phyloP scores from a whole-genome alignment of 768 basidiomycete genomes.

The Suillus spraguei region DNA sequence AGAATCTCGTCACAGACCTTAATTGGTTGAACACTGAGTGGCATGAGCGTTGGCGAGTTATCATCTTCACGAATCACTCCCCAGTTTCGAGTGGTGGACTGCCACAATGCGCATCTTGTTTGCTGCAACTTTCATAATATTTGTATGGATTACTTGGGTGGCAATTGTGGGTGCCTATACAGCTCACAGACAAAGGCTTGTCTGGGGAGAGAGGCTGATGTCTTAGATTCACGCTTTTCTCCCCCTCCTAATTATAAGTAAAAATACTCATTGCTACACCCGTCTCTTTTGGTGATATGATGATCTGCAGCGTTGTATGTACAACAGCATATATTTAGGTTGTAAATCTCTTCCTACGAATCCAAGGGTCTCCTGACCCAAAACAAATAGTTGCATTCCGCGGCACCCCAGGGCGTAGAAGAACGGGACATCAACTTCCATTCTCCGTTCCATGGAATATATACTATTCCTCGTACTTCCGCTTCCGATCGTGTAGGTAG shows the following conservation, averaged over 20 bases:
- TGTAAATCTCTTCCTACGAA: constrained; percentile 4
- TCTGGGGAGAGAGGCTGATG: constrained; percentile 82
- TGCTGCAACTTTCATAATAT: constrained; percentile 55
- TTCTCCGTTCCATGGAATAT: constrained; percentile 66
- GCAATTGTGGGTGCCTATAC: constrained; percentile 67
- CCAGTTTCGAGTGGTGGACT: constrained; percentile 78
- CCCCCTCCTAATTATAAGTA: not conserved
- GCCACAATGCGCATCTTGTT: constrained; percentile 62
- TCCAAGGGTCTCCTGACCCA: constrained; percentile 76
- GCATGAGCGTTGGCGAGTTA: constrained; percentile 72
- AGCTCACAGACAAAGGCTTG: constrained; percentile 72
- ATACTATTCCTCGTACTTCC: constrained; percentile 79
- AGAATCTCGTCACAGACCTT: constrained; percentile 61
- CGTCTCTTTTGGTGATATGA: not conserved
- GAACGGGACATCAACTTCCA: constrained; percentile 72
- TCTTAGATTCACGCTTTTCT: constrained; percentile 41
- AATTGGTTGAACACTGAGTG: constrained; percentile 80
- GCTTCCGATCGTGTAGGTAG: constrained; percentile 66
- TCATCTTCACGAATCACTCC: constrained; percentile 71
- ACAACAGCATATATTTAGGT: constrained; percentile 18
- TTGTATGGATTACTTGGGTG: constrained; percentile 62
- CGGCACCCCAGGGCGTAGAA: constrained; percentile 46
- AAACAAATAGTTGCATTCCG: constrained; percentile 79
- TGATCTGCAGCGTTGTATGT: not conserved
- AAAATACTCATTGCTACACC: not conserved